Conservation (phyloP, 345 rosid genomes). For the Sisymbrium irio region DNA sequence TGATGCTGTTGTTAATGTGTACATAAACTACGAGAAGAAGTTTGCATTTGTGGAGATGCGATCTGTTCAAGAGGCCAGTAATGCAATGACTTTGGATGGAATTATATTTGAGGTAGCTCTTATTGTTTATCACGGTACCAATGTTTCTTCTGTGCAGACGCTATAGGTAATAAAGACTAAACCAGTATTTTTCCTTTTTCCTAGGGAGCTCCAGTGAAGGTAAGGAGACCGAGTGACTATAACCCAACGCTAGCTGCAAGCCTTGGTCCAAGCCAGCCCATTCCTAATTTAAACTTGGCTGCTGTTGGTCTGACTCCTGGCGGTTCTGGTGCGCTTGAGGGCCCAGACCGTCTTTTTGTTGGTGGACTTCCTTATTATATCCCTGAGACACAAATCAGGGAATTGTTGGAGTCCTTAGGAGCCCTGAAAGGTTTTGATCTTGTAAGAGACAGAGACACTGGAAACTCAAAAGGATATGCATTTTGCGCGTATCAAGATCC, state of each 20-base stretch:
- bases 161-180: neutral
- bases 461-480: slow-evolving; percentile 84
- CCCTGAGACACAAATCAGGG: slow-evolving; percentile 77
- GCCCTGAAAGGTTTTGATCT: slow-evolving; percentile 81
- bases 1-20: slow-evolving; percentile 48
- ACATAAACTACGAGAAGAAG: slow-evolving; percentile 46
- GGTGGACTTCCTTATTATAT: slow-evolving; percentile 86
- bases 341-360: slow-evolving; percentile 85
- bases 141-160: neutral
- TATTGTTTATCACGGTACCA: neutral
- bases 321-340: slow-evolving; percentile 60
- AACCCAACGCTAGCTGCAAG: slow-evolving; percentile 52
- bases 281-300: slow-evolving; percentile 45
- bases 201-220: slow-evolving; percentile 54
- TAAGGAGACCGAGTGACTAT: slow-evolving; percentile 52
- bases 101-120: slow-evolving; percentile 40
- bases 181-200: neutral
- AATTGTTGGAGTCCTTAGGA: slow-evolving; percentile 79
- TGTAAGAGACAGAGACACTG: slow-evolving; percentile 84
- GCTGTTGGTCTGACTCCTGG: slow-evolving; percentile 52
- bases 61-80: slow-evolving; percentile 45
- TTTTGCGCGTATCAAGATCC: slow-evolving; percentile 82
- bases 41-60: slow-evolving; percentile 52
- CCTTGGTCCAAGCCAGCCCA: slow-evolving; percentile 57
- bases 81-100: slow-evolving; percentile 47